Evolutionary conservation across 108 stramenopile species (phyloP), one percentile per base, ranked within the genome.

Genomic region (Nitzschia palea): DNA sequence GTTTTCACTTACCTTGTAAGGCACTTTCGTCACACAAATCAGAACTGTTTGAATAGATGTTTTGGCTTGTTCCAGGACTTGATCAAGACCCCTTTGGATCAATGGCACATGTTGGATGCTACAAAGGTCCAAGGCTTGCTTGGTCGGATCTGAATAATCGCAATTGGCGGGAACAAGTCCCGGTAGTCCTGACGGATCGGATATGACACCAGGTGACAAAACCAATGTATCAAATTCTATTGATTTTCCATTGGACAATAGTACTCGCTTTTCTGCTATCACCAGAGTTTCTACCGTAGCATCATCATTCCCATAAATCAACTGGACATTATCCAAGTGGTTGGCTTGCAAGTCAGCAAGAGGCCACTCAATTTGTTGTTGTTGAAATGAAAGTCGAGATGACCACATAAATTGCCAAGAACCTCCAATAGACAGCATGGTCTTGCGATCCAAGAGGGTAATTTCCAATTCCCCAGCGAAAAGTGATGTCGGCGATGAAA

Each of bases 391-490:
- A 8, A 56, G 33, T 56, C 55, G 12, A 5, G 29, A 33, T 3
- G 55, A 56, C 55, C 55, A 56, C 4, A 29, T 27, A 34, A 56
- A 56, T 20, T 56, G 55, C 55, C 55, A 56, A n/a, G 55, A 5
- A 17, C 14, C 55, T 20, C 26, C 14, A 29, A 56, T 56, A 27
- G 55, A 56, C n/a, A 56, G 22, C 4, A 4, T 15, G 26, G 33
- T 56, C 29, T 56, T 56, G 55, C 55, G 55, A 56, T 56, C 55
- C 55, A 56, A 29, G 26, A 56, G 23, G 14, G 55, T 56, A 5
- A 56, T n/a, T n/a, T 31, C 29, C 55, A 56, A 33, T 4, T 34
- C 55, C 12, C n/a, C 55, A 15, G 55, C 26, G 32, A 56, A 56
- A 9, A 34, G 32, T 25, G 23, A 20, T 9, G 8, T 52, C 8